Evolutionary conservation across 345 rosid genomes (phyloP), one percentile per base, ranked within the genome.

Genomic region (Cardamine occulta): DNA sequence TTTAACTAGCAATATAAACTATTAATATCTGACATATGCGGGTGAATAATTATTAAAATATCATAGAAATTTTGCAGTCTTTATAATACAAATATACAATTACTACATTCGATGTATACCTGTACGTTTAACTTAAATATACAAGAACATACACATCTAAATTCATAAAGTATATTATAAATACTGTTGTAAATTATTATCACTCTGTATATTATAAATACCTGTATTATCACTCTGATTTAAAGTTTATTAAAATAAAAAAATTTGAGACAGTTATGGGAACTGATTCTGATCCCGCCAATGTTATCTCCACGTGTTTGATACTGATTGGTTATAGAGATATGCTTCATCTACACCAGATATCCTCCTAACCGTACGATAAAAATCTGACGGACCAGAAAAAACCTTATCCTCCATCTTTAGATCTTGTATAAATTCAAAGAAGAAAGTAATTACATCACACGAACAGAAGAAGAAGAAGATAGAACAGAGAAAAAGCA

Each of bases 281-380:
- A 57, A 72, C 31, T 48, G 76, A 72, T 66, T 66, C 69, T 66
- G 63, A 66, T 68, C 63, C 82, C 73, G 85, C 79, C 66, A 80
- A 61, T 69, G 72, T 77, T 85, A 83, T 85, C 88, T 77, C 62
- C 69, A 80, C 78, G 72, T 75, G 81, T 67, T 85, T 0, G 1
- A 17, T 2, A 17, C 0, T 59, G 12, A 73, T 64, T 84, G 75
- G 89, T 13, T 0, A 1, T 0, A 15, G 0, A 24, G 87, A 87
- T 80, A 74, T 81, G 79, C 28, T 26, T 58, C 60, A 54, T 64
- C 61, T 57, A 29, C 51, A 12, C 2, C 1, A 47, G 5, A 60
- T 17, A 14, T 18, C 23, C 17, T 47, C 67, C 8, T 5, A 71
- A 29, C 79, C 70, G 66, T 37, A 67, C 12, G 75, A 56, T 75